A percentile compares a stretch with the other conserved stretches of the same genome.
These are phyloP conservation scores for Isoetes taiwanensis DNA, from an alignment of 75 land plant genomes.

Conservation along the genomic window DNA sequence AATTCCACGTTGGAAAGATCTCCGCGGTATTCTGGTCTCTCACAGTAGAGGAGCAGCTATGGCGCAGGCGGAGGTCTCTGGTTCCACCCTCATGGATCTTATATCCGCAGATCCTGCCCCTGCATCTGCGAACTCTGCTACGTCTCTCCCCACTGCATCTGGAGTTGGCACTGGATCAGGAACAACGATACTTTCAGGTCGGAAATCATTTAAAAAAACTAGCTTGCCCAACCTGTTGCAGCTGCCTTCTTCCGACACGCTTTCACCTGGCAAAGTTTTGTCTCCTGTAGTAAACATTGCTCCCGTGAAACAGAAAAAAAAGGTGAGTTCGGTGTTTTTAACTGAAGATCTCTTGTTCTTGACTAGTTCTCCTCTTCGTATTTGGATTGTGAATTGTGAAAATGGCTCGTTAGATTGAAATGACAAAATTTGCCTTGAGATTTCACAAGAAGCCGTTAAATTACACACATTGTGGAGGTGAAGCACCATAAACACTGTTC, in stretches of 20 bases:
- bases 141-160: background rate
- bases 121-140: conserved; percentile 11
- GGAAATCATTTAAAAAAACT: conserved; percentile 30
- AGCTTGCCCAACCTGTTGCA: conserved; percentile 48
- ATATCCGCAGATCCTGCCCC: conserved; percentile 71
- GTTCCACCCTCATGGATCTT: conserved; percentile 86
- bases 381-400: background rate
- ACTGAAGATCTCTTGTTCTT: background rate
- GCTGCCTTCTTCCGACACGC: conserved; percentile 45
- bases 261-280: conserved; percentile 38
- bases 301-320: conserved; percentile 58
- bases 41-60: no score
- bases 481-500: no score
- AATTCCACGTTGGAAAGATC: no score
- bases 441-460: background rate
- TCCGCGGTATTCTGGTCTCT: no score
- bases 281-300: conserved; percentile 25
- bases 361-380: background rate
- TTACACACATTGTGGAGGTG: background rate
- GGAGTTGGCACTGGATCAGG: conserved; percentile 6
- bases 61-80: no score
- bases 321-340: conserved; percentile 21
- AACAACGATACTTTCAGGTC: conserved; percentile 14
- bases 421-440: background rate
- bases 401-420: background rate